Evolutionary conservation across 2,329 filamentous ascomycete species (phyloP), one percentile per base, ranked within the genome.

Genomic region (Aspergillus cejpii): DNA sequence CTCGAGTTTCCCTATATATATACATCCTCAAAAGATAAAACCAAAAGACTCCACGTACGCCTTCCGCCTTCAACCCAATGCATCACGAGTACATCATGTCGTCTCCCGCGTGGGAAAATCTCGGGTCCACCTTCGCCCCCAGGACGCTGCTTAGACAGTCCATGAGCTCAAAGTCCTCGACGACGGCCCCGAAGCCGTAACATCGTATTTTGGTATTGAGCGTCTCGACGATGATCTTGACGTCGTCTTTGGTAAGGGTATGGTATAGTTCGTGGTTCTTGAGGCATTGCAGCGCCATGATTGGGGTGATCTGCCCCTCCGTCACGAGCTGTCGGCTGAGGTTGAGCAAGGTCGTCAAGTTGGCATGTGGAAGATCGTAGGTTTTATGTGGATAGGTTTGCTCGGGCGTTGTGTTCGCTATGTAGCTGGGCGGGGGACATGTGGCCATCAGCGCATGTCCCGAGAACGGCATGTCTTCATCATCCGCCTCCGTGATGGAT

Each of bases 371-470:
- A 5, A 92, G 71, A 61, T 92, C 84, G 70, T 88, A 91, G 39
- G 90, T 91, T 63, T 86, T 80, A 61, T 84, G 80, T 41, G 76
- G 75, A 57, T 81, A 81, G 37, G 72, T 67, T 26, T 79, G 73
- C 39, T 75, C 69, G 37, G 58, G 52, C 1, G 78, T 77, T 24
- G 75, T 73, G 36, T 71, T 70, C 47, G 72, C 68, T 54, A 83
- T 75, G 57, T 81, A 77, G 46, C 72, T 76, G 41, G 82, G 79
- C 4, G 90, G 87, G 37, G 91, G 90, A 62, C 87, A 94, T 12
- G 85, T 86, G 12, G 87, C 86, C 91, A 97, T 97, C 54, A 97
- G 74, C 3, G 87, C 90, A 66, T 98, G 92, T 31, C 91, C 92
- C 53, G 86, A 91, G 33, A 86, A 68, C 1, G 64, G 62, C 60